Evolutionary conservation across 257 asterid genomes (phyloP).

Genomic region (Solanum clarkiae): DNA sequence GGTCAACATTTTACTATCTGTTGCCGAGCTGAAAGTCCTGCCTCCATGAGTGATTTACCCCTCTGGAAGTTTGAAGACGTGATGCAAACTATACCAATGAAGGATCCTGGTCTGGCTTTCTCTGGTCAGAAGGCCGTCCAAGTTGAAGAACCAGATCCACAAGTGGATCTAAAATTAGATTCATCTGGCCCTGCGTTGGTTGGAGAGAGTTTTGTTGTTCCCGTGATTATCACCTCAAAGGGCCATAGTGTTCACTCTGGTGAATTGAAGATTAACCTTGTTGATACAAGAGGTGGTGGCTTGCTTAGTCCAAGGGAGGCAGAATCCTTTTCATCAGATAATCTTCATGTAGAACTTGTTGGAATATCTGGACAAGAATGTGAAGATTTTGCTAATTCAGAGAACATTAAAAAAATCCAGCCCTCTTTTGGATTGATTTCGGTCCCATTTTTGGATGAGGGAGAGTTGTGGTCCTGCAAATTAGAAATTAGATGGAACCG

Average conservation of each 20-base stretch:
- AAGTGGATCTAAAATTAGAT: slow-evolving; percentile 71
- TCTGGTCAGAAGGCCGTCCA: slow-evolving; percentile 95
- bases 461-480: slow-evolving; percentile 79
- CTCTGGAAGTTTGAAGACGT: slow-evolving; percentile 90
- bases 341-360: slow-evolving; percentile 87
- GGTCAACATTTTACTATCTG: slow-evolving; percentile 79
- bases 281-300: slow-evolving; percentile 92
- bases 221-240: slow-evolving; percentile 72
- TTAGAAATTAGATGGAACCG: slow-evolving; percentile 93
- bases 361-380: slow-evolving; percentile 44
- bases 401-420: slow-evolving; percentile 68
- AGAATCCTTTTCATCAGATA: slow-evolving; percentile 62
- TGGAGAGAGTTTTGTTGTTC: slow-evolving; percentile 79
- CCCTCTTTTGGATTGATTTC: slow-evolving; percentile 92
- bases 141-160: slow-evolving; percentile 98
- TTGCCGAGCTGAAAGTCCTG: slow-evolving; percentile 98
- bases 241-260: slow-evolving; percentile 88
- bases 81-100: slow-evolving; percentile 67
- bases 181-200: slow-evolving; percentile 87
- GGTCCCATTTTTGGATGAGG: slow-evolving; percentile 64
- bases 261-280: slow-evolving; percentile 89
- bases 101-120: slow-evolving; percentile 83
- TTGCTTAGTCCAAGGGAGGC: slow-evolving; percentile 94
- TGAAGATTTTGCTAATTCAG: slow-evolving; percentile 29
- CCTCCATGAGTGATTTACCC: slow-evolving; percentile 82